These are phyloP conservation scores for Botrytis pseudocinerea DNA, from an alignment of 2,329 filamentous ascomycete genomes.

Conservation along the genomic window DNA sequence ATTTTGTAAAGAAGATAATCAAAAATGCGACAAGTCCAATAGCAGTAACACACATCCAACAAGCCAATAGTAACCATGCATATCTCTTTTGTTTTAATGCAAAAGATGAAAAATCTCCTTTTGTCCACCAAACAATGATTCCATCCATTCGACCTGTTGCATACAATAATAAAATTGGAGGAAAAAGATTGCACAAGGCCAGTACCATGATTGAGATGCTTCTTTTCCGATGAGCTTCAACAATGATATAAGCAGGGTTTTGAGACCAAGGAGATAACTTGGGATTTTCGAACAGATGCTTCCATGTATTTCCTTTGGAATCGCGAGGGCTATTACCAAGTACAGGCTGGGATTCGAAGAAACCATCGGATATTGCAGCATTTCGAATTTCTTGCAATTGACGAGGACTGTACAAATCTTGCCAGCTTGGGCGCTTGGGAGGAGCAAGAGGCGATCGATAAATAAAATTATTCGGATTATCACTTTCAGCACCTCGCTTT, in stretches of 20 bases:
- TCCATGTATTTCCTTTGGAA: conserved; percentile 25
- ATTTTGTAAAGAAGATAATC: conserved; percentile 22
- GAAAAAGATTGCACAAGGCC: conserved; percentile 35
- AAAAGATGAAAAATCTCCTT: conserved; percentile 33
- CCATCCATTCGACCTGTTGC: conserved; percentile 34
- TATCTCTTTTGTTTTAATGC: conserved; percentile 33
- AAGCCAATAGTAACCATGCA: conserved; percentile 28
- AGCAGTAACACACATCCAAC: conserved; percentile 29
- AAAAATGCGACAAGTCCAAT: conserved; percentile 31
- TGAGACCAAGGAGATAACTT: conserved; percentile 28
- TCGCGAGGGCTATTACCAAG: not conserved
- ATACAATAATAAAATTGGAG: conserved; percentile 36
- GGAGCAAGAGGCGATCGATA: conserved; percentile 39
- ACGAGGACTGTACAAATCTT: conserved; percentile 34
- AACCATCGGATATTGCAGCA: conserved; percentile 31
- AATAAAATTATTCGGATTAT: conserved; percentile 28
- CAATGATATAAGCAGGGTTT: conserved; percentile 26
- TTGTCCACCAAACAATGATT: conserved; percentile 35
- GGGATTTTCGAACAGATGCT: conserved; percentile 30
- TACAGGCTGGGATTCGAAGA: conserved; percentile 24
- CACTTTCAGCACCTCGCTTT: conserved; percentile 1
- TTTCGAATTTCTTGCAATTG: conserved; percentile 30
- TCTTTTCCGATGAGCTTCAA: conserved; percentile 26
- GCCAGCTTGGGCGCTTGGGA: conserved; percentile 33
- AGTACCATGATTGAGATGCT: conserved; percentile 35